Evolutionary conservation across 768 basidiomycete species (phyloP), one percentile per base, ranked within the genome.

Genomic region (Mrakia gelida): DNA sequence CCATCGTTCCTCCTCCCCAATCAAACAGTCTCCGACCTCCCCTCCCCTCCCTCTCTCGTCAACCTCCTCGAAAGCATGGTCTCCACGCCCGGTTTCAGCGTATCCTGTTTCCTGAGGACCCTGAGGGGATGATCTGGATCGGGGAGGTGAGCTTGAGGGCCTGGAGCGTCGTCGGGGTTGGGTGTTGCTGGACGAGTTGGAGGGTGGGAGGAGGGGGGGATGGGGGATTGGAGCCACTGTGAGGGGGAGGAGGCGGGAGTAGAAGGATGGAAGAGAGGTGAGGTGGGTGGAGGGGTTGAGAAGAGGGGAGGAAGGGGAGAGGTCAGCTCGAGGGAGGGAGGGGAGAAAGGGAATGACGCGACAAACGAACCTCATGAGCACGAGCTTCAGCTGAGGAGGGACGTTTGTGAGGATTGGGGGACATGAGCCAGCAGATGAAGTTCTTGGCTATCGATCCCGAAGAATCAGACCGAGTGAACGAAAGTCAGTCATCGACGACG

Each of bases 121-220:
- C 74, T 61, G 28, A 78, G 70, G 28, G 77, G 77, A 30, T 78
- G 77, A 23, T 73, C 70, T 8, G 77, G 77, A 49, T 78, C 77
- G n/a, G 72, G 70, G 32, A 38, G 72, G 13, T 21, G 18, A n/a
- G 59, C 49, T 2, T 34, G 72, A 6, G 68, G 63, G 2, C 72
- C 73, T 43, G 73, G 43, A 15, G 16, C 21, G n/a, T 67, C 32
- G 30, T 62, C 71, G 34, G 6, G 23, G 3, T 56, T n/a, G 13
- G 76, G 72, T n/a, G 61, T 45, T 1, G 30, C 45, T 10, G 73
- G 73, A 26, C 70, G 73, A 10, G 77, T 73, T 9, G 72, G 61
- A 49, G 34, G 49, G 63, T 72, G 59, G 18, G 73, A 67, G 63
- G 62, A 32, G 15, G 71, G 54, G 28, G 72, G 43, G 23, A 28